phyloP scores from a whole-genome alignment of 305 asterid genomes.

The Plantago lanceolata region DNA sequence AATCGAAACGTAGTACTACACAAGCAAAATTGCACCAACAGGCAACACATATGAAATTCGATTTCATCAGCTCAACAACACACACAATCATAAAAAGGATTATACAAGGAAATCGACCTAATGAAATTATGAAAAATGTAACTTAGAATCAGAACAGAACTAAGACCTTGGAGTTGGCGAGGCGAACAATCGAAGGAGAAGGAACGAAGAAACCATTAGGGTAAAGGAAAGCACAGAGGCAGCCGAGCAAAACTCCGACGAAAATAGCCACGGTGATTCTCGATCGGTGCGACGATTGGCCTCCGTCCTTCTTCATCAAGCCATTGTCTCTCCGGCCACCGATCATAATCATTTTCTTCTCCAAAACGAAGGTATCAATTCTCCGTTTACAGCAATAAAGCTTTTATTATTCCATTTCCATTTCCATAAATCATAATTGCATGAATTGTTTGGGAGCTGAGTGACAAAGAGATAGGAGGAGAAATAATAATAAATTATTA shows the following conservation, averaged over 20 bases:
- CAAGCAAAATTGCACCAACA: no score
- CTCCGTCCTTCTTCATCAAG: constrained; percentile 34
- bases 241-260: constrained; percentile 41
- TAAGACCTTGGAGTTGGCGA: constrained; percentile 10
- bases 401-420: no score
- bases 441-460: no score
- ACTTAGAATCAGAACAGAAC: no score
- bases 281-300: constrained; percentile 31
- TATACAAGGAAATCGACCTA: background rate
- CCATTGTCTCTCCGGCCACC: constrained; percentile 32
- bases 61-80: no score
- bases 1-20: no score
- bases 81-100: no score
- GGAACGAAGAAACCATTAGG: constrained; percentile 39
- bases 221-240: constrained; percentile 41
- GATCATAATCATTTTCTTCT: constrained; percentile 20
- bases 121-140: background rate
- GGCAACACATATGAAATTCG: no score
- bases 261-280: constrained; percentile 36
- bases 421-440: no score
- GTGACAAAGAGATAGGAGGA: no score
- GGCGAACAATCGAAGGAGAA: constrained; percentile 18
- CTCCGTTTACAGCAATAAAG: no score
- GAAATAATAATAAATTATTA: no score
- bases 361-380: background rate